phyloP scores from a whole-genome alignment of 2,329 filamentous ascomycete genomes.

The Fusarium sp. region DNA sequence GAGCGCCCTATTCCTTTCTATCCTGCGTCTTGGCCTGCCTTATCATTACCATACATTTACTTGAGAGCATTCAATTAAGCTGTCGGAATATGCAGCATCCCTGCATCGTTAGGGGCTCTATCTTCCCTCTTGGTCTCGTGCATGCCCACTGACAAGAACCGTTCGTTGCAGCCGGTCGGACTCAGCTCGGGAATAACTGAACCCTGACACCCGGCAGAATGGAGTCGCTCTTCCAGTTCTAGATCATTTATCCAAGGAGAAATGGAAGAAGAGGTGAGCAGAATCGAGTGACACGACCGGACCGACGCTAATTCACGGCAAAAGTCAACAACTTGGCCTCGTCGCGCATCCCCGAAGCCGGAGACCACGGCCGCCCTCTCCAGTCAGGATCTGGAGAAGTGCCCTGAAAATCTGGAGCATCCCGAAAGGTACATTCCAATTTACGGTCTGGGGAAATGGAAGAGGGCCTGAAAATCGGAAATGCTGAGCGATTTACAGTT shows the following conservation, averaged over 20 bases:
- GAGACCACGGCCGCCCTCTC: conserved; percentile 9
- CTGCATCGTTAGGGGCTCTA: conserved; percentile 28
- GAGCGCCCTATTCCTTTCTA: conserved; percentile 1
- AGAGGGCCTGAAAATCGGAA: conserved; percentile 37
- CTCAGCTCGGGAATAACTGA: conserved; percentile 41
- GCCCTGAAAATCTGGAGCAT: conserved; percentile 34
- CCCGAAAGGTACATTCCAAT: conserved; percentile 31
- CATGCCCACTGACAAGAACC: conserved; percentile 34
- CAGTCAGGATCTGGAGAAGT: conserved; percentile 19
- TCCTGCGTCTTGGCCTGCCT: conserved; percentile 21
- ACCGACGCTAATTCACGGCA: conserved; percentile 20
- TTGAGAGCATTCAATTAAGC: conserved; percentile 33
- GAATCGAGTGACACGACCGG: conserved; percentile 20
- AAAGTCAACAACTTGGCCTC: conserved; percentile 2
- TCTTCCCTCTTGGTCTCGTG: conserved; percentile 31
- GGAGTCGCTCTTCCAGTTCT: conserved; percentile 26
- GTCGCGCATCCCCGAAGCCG: conserved; percentile 37
- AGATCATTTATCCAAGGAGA: conserved; percentile 21
- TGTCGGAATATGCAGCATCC: conserved; percentile 29
- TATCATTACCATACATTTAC: conserved; percentile 38
- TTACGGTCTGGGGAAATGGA: conserved; percentile 46
- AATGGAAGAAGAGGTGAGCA: conserved; percentile 17
- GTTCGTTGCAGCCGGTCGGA: conserved; percentile 28
- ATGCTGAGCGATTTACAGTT: conserved; percentile 48
- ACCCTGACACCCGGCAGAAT: conserved; percentile 34